Conservation (phyloP, 176 grass and related monocot species). For the Bromus sterilis region DNA sequence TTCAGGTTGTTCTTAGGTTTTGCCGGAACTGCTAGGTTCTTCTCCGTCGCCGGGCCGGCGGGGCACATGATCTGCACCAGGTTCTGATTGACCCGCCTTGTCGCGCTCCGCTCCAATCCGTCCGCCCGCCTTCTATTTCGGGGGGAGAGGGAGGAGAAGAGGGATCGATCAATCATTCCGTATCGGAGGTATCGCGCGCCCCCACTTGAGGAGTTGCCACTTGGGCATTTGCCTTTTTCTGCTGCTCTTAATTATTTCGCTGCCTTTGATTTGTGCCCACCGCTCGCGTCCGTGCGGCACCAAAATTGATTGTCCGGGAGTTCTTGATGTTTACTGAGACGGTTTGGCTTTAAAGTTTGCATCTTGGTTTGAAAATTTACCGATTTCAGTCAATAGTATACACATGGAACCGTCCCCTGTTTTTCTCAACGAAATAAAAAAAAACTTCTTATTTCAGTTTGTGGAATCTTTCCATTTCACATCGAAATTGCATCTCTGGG, state of each 20-base stretch:
- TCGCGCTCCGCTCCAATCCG: slow-evolving; percentile 2
- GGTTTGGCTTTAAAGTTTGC: slow-evolving; percentile 14
- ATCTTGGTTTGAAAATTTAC: slow-evolving; percentile 4
- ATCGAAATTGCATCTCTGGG: slow-evolving; percentile 3
- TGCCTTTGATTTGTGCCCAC: neutral
- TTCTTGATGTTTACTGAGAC: neutral
- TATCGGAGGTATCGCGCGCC: slow-evolving; percentile 7
- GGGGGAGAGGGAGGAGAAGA: slow-evolving; percentile 17
- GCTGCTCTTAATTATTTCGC: slow-evolving; percentile 3
- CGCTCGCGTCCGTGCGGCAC: slow-evolving; percentile 15
- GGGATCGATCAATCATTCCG: slow-evolving; percentile 50
- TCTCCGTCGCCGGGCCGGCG: slow-evolving; percentile 20
- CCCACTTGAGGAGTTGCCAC: slow-evolving; percentile 11
- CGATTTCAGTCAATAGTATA: neutral
- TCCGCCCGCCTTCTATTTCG: slow-evolving; percentile 13
- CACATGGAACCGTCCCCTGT: neutral
- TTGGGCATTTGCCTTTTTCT: slow-evolving; percentile 26
- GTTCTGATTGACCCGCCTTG: slow-evolving; percentile 26
- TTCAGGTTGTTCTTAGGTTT: slow-evolving; percentile 11
- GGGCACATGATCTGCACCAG: slow-evolving; percentile 45
- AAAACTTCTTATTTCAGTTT: neutral
- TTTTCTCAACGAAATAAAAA: neutral
- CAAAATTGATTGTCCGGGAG: neutral
- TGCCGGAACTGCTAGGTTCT: neutral
- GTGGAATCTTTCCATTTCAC: neutral